These are phyloP conservation scores for Laguncularia racemosa DNA, from an alignment of 345 rosid genomes.

Conservation along the genomic window DNA sequence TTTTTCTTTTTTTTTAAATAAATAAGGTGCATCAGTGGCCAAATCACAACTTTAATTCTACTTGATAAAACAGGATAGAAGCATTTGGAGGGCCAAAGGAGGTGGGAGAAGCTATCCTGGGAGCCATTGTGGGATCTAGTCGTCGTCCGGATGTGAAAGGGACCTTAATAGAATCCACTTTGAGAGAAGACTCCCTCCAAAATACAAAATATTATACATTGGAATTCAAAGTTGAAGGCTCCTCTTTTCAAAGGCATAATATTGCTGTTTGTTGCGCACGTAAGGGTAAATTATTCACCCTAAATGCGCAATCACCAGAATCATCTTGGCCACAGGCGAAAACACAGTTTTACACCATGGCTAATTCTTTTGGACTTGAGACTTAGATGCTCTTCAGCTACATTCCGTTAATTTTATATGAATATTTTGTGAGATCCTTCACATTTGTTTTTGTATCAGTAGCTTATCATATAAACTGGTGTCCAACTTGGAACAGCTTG, in stretches of 20 bases:
- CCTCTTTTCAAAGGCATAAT: slow-evolving; percentile 58
- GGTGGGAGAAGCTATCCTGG: slow-evolving; percentile 69
- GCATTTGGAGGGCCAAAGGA: slow-evolving; percentile 80
- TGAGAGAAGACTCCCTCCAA: slow-evolving; percentile 42
- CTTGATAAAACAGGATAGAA: slow-evolving; percentile 45
- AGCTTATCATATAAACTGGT: too few species aligned
- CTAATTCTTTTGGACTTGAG: slow-evolving; percentile 51
- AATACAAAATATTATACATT: slow-evolving; percentile 56
- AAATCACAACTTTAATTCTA: not conserved
- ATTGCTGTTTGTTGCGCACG: slow-evolving; percentile 61
- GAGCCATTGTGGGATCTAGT: slow-evolving; percentile 43
- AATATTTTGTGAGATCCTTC: too few species aligned
- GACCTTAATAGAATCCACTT: slow-evolving; percentile 39
- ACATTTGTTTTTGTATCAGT: too few species aligned
- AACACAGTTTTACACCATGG: slow-evolving; percentile 36
- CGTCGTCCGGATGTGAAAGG: slow-evolving; percentile 45
- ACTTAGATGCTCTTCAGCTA: slow-evolving; percentile 10
- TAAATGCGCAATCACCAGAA: slow-evolving; percentile 77
- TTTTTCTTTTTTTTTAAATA: too few species aligned
- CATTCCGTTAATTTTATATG: too few species aligned
- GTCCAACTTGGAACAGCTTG: too few species aligned
- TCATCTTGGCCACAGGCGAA: slow-evolving; percentile 53
- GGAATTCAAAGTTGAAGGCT: slow-evolving; percentile 73
- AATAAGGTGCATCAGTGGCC: not conserved
- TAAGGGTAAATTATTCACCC: slow-evolving; percentile 49